Conservation (phyloP, 257 asterid genomes). For the Nemophila menziesii region DNA sequence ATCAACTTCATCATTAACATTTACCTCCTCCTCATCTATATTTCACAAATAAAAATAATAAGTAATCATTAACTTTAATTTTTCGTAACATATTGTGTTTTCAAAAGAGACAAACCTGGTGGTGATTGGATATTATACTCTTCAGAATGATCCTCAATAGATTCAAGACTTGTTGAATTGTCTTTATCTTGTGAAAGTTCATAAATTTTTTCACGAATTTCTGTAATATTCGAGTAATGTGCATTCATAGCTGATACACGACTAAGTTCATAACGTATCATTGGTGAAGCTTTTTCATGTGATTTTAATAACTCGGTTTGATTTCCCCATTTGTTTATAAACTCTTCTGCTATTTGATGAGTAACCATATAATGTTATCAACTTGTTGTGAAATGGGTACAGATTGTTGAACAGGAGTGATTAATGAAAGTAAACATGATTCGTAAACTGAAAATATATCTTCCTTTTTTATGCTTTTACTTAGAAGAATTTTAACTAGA, state of each 20-base stretch:
- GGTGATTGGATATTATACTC: no score
- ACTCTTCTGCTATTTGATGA: conserved; percentile 76
- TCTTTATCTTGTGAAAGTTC: no score
- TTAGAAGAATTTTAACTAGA: conserved; percentile 61
- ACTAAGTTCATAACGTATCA: conserved; percentile 78
- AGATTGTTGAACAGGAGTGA: conserved; percentile 58
- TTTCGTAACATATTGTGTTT: no score
- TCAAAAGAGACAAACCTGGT: no score
- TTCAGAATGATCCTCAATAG: no score
- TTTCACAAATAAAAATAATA: no score
- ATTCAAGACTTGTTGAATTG: no score
- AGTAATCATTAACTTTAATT: no score
- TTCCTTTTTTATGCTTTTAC: conserved; percentile 55
- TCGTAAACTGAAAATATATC: conserved; percentile 44
- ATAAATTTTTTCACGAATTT: no score
- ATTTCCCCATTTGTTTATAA: conserved; percentile 59
- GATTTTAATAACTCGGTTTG: conserved; percentile 42
- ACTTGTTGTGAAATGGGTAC: conserved; percentile 64
- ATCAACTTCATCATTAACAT: no score
- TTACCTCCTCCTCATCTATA: no score
- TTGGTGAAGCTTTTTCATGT: conserved; percentile 53
- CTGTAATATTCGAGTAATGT: no score
- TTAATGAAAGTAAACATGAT: conserved; percentile 50
- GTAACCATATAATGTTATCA: conserved; percentile 73
- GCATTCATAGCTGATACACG: conserved; percentile 80